phyloP scores from a whole-genome alignment of 345 rosid genomes.

The Eucalyptus pumila region DNA sequence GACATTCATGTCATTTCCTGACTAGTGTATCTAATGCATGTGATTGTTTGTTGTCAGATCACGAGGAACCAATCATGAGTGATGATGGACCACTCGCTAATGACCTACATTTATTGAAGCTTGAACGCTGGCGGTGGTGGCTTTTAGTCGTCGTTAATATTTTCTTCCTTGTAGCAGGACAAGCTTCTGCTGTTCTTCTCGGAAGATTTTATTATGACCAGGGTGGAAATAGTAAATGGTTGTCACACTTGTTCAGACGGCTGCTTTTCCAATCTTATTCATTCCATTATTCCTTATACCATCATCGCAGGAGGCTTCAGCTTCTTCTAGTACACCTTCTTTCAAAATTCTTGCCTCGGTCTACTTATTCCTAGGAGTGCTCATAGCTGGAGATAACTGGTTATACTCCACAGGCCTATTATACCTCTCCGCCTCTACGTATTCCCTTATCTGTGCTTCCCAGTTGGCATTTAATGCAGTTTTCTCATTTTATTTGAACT shows the following conservation, averaged over 20 bases:
- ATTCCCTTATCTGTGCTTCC: slow-evolving; percentile 64
- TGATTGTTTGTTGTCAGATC: slow-evolving; percentile 10
- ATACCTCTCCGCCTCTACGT: slow-evolving; percentile 74
- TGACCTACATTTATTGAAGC: slow-evolving; percentile 9
- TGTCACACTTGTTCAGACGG: slow-evolving; percentile 62
- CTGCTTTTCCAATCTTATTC: slow-evolving; percentile 53
- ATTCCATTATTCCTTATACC: slow-evolving; percentile 44
- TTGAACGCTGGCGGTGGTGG: slow-evolving; percentile 60
- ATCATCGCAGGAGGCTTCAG: slow-evolving; percentile 13
- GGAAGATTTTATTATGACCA: slow-evolving; percentile 57
- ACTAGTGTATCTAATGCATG: neutral
- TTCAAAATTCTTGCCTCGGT: slow-evolving; percentile 12
- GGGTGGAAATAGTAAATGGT: slow-evolving; percentile 65
- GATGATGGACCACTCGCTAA: neutral
- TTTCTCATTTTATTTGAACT: slow-evolving; percentile 65
- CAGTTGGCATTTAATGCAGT: slow-evolving; percentile 73
- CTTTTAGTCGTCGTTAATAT: slow-evolving; percentile 20
- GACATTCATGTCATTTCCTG: neutral
- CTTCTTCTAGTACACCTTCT: slow-evolving; percentile 19
- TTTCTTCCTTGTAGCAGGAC: slow-evolving; percentile 44
- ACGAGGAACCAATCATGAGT: slow-evolving; percentile 8
- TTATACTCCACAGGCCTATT: slow-evolving; percentile 61
- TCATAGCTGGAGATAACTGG: slow-evolving; percentile 56
- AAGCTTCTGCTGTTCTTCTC: slow-evolving; percentile 52
- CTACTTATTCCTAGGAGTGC: slow-evolving; percentile 44